Percentiles rank a stretch among this genome's conserved stretches.
Evolutionary conservation across 148 eudicot genomes (phyloP).

Genomic region (Vaccinium myrtillus): DNA sequence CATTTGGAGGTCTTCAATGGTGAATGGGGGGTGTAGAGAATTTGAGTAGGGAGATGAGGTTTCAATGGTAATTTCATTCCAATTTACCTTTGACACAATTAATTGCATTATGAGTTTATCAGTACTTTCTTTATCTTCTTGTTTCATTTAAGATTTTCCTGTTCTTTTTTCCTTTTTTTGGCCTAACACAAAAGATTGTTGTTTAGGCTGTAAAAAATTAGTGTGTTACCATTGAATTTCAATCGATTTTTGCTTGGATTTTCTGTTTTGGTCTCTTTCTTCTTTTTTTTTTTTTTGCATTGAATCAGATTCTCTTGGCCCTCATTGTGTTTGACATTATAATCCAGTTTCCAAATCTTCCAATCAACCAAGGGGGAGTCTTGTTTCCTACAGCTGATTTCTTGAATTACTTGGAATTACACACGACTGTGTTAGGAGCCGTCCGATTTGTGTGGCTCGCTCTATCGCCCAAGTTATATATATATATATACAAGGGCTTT

Average conservation of each 20-base stretch:
- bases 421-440: neutral
- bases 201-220: neutral
- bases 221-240: neutral
- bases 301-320: neutral
- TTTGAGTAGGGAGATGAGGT: slow-evolving; percentile 1
- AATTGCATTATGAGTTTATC: neutral
- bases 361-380: neutral
- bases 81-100: neutral
- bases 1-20: neutral
- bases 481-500: too few species aligned
- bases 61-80: neutral
- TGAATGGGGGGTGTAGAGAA: neutral
- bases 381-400: neutral
- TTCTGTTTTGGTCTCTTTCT: neutral
- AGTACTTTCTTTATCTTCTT: neutral
- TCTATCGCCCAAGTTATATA: too few species aligned
- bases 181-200: neutral
- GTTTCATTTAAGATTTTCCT: neutral
- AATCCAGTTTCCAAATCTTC: neutral
- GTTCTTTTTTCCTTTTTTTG: neutral
- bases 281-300: neutral
- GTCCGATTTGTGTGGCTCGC: too few species aligned
- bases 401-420: neutral
- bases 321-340: slow-evolving; percentile 5
- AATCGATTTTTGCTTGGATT: neutral